These are phyloP conservation scores for Orbilia blumenaviensis DNA, from an alignment of 2,329 filamentous ascomycete genomes.

Conservation along the genomic window DNA sequence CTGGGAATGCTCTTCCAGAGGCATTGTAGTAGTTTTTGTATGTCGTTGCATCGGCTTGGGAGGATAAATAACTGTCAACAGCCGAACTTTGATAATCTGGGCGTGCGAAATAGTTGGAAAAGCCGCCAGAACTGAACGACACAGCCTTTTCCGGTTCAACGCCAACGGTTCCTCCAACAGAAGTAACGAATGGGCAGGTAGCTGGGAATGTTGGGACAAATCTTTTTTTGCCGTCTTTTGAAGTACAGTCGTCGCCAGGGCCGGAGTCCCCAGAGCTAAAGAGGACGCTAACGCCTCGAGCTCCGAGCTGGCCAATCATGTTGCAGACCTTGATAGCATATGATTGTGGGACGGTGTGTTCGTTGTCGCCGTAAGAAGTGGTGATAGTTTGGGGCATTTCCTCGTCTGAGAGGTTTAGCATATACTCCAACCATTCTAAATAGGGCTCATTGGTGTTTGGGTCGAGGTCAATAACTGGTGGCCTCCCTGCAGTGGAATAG, in stretches of 20 bases:
- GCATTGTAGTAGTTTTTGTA: constrained; percentile 66
- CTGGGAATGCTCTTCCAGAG: constrained; percentile 67
- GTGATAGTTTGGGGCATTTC: constrained; percentile 71
- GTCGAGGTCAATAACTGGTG: constrained; percentile 64
- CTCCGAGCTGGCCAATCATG: constrained; percentile 72
- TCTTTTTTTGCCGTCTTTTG: constrained; percentile 68
- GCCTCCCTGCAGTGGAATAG: constrained; percentile 68
- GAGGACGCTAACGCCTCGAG: constrained; percentile 72
- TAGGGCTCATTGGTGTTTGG: constrained; percentile 74
- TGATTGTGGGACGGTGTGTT: constrained; percentile 70
- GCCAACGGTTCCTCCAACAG: constrained; percentile 70
- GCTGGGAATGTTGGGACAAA: constrained; percentile 73
- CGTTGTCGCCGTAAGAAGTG: constrained; percentile 74
- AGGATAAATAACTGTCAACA: constrained; percentile 63
- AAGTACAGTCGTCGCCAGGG: constrained; percentile 68
- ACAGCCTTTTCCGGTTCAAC: constrained; percentile 65
- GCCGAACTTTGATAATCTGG: constrained; percentile 64
- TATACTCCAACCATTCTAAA: constrained; percentile 70
- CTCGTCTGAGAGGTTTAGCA: constrained; percentile 65
- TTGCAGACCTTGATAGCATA: constrained; percentile 72
- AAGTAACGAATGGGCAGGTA: constrained; percentile 74
- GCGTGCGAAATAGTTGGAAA: constrained; percentile 65
- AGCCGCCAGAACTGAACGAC: constrained; percentile 64
- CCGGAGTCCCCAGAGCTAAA: constrained; percentile 71
- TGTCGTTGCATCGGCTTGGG: constrained; percentile 47